Base-by-base conservation (phyloP, 768 basidiomycete genomes). In the Hirschioporus abietinus region DNA sequence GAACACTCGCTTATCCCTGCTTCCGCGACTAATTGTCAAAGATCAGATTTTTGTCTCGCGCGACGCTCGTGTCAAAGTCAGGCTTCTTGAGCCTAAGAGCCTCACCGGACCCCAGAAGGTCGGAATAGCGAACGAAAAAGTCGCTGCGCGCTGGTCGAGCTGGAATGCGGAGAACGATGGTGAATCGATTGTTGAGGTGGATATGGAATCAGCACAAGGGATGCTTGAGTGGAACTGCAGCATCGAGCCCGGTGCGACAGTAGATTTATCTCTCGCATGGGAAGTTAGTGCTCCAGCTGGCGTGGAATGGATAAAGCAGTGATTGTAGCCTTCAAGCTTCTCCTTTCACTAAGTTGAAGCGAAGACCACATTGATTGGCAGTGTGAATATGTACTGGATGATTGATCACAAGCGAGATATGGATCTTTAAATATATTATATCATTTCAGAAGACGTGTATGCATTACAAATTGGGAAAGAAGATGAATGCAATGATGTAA, bases 141-240 rank as follows among this genome's bases (percentile, higher is more conserved):
- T 71, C 23, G 65, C 30, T 34, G 70, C 63, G 15, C 64, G 68
- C 1, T 71, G 71, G 70, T 76, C 76, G 1, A 79, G 82, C 70
- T 80, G 79, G 64, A 81, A 81, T 66, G 80, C 80, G 3, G 84
- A 82, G 0, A 80, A 82, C 75, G 83, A 83, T 75, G 82, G 42
- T 15, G 35, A 26, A 34, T 25, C 59, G n/a, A 61, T 26, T 15
- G 15, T 24, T 26, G 64, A 66, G 24, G 66, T 52, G n/a, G 70
- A 67, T 23, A 60, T 60, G 15, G 69, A 68, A 7, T 35, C 52
- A 15, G 59, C 61, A 23, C 67, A 86, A 60, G 88, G 87, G 1
- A 78, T 78, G 66, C 83, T 83, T 70, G 84, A 86, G 72, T 88
- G 86, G 86, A 76, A 74, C 66, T 78, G 80, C 74, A 78, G 73